phyloP scores from a whole-genome alignment of 2,329 filamentous ascomycete species.

The Stachybotrys elegans region DNA sequence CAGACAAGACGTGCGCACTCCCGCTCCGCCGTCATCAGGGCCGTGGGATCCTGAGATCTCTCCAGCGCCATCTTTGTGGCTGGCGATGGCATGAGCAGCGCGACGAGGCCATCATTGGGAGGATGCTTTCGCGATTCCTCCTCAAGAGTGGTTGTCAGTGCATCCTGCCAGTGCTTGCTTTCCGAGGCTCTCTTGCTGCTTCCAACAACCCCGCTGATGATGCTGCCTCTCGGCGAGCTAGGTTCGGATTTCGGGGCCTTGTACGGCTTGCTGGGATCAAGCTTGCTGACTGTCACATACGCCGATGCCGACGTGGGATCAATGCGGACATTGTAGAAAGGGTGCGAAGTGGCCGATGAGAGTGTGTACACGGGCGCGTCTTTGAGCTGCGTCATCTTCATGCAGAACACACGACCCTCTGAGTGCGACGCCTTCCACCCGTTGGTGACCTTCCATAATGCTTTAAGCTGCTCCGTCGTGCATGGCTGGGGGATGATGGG shows the following conservation, averaged over 20 bases:
- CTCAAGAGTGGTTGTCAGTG: conserved; percentile 53
- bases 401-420: conserved; percentile 55
- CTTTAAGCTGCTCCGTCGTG: conserved; percentile 57
- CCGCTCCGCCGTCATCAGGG: conserved; percentile 58
- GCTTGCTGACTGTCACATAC: conserved; percentile 52
- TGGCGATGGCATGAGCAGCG: conserved; percentile 62
- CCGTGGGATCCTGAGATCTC: conserved; percentile 51
- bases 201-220: conserved; percentile 21
- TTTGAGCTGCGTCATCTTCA: conserved; percentile 49
- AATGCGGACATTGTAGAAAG: conserved; percentile 62
- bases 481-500: conserved; percentile 44
- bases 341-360: conserved; percentile 50
- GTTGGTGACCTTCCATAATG: conserved; percentile 65
- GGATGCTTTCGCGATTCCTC: conserved; percentile 46
- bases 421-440: conserved; percentile 60
- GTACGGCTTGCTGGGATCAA: conserved; percentile 55
- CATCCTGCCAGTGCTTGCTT: conserved; percentile 52
- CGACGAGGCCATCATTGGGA: conserved; percentile 59
- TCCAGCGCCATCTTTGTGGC: conserved; percentile 60
- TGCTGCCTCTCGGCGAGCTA: conserved; percentile 17
- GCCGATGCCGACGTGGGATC: conserved; percentile 61
- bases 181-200: conserved; percentile 23
- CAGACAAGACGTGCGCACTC: conserved; percentile 70
- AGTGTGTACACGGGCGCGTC: conserved; percentile 64
- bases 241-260: conserved; percentile 33